These are phyloP conservation scores for Thyridium curvatum DNA, from an alignment of 2,329 filamentous ascomycete genomes.

Conservation along the genomic window DNA sequence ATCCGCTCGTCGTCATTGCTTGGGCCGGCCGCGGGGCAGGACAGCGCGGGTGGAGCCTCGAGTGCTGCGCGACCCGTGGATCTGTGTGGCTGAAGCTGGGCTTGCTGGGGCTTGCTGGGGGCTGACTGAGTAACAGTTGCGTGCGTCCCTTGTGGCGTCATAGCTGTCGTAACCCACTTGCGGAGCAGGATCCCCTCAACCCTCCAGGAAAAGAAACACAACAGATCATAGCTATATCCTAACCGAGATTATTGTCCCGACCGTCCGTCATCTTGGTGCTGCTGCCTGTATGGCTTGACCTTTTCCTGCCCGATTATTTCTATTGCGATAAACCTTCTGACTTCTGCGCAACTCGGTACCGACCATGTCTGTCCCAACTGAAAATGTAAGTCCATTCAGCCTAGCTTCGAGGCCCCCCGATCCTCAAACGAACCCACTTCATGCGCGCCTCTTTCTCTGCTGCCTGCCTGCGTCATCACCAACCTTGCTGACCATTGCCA, in stretches of 20 bases:
- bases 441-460: conserved; percentile 1
- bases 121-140: too few species aligned
- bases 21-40: too few species aligned
- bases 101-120: too few species aligned
- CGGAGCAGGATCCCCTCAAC: too few species aligned
- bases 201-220: too few species aligned
- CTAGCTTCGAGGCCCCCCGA: background rate
- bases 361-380: conserved; percentile 24
- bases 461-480: background rate
- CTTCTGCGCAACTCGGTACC: background rate
- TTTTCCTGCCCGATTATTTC: too few species aligned
- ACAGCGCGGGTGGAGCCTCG: too few species aligned
- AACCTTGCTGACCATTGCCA: conserved; percentile 5
- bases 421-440: conserved; percentile 1
- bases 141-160: conserved; percentile 3
- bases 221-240: background rate
- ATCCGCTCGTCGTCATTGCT: too few species aligned
- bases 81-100: conserved; percentile 6
- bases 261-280: too few species aligned
- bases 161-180: conserved; percentile 3
- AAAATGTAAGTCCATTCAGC: conserved; percentile 15
- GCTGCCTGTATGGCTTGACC: too few species aligned
- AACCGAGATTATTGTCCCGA: background rate
- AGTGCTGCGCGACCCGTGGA: too few species aligned
- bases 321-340: too few species aligned